A percentile compares a stretch with the other conserved stretches of the same genome.
Conservation (phyloP, 139 green algal species). For the Closterium sp. region DNA sequence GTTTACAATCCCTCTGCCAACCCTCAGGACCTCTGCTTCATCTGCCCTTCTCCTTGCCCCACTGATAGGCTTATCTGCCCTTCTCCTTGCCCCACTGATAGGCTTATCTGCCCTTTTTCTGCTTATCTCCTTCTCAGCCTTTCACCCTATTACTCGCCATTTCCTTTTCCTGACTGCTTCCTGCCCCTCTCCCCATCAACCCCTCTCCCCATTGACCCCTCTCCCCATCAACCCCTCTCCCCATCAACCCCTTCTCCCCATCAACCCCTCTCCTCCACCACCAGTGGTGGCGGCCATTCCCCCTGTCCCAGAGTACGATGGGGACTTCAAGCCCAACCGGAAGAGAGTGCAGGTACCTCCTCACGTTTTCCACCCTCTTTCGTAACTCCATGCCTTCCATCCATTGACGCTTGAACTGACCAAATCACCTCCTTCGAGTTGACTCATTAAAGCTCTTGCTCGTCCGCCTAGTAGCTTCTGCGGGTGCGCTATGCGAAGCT, state of each 20-base stretch:
- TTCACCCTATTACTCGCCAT: no score
- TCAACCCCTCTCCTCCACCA: conserved; percentile 1
- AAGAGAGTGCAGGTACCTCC: conserved; percentile 15
- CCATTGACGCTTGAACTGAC: neutral
- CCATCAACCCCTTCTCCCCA: neutral
- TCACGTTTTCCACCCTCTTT: no score
- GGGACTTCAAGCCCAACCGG: conserved; percentile 33
- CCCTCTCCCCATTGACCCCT: neutral
- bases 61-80: no score
- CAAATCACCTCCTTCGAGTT: neutral
- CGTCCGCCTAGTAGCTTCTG: no score
- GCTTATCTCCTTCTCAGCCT: neutral
- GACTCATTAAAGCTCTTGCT: no score
- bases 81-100: no score
- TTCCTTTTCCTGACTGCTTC: no score
- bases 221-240: conserved; percentile 38
- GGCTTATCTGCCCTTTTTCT: neutral
- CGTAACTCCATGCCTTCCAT: no score
- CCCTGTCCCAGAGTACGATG: conserved; percentile 63
- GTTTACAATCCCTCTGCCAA: no score
- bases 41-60: neutral
- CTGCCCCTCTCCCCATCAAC: neutral
- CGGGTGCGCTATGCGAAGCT: no score
- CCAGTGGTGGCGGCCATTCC: conserved; percentile 63
- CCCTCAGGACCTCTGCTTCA: neutral